A percentile compares a stretch with the other conserved stretches of the same genome.
phyloP scores from a whole-genome alignment of 306 rosid genomes.

The Senna siamea region DNA sequence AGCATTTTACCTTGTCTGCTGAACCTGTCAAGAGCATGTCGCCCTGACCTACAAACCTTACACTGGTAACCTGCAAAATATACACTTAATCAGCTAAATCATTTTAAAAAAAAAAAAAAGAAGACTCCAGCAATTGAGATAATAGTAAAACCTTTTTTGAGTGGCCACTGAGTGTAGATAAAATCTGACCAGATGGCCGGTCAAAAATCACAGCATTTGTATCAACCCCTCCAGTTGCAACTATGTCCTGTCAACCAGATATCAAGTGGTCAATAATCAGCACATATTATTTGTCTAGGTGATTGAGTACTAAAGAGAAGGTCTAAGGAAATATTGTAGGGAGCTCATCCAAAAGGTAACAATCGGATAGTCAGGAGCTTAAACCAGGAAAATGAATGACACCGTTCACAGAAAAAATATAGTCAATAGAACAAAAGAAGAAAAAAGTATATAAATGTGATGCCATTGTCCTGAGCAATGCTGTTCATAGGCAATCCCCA shows the following conservation, averaged over 20 bases:
- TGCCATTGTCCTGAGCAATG: background rate
- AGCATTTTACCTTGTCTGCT: slow-evolving; percentile 73
- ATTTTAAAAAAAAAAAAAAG: background rate
- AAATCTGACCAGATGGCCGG: slow-evolving; percentile 84
- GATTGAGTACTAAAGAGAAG: background rate
- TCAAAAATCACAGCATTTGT: slow-evolving; percentile 87
- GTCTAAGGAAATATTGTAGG: background rate
- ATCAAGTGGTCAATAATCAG: slow-evolving; percentile 15
- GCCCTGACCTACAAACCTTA: slow-evolving; percentile 78
- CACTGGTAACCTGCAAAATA: slow-evolving; percentile 72
- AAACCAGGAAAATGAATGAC: background rate
- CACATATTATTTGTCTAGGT: background rate
- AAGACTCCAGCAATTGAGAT: background rate
- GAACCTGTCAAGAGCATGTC: slow-evolving; percentile 77
- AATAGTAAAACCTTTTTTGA: slow-evolving; percentile 76
- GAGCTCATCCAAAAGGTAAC: background rate
- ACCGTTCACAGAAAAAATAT: background rate
- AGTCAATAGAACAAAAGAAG: background rate
- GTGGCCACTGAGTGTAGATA: slow-evolving; percentile 88
- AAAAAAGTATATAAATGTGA: background rate
- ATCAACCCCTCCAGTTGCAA: slow-evolving; percentile 95
- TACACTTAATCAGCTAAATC: slow-evolving; percentile 35
- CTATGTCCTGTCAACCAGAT: slow-evolving; percentile 62
- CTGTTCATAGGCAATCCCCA: background rate
- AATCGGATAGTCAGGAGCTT: background rate